A percentile compares a stretch with the other conserved stretches of the same genome.
phyloP scores from a whole-genome alignment of 768 basidiomycete species.

The Leccinum aurantiacum region DNA sequence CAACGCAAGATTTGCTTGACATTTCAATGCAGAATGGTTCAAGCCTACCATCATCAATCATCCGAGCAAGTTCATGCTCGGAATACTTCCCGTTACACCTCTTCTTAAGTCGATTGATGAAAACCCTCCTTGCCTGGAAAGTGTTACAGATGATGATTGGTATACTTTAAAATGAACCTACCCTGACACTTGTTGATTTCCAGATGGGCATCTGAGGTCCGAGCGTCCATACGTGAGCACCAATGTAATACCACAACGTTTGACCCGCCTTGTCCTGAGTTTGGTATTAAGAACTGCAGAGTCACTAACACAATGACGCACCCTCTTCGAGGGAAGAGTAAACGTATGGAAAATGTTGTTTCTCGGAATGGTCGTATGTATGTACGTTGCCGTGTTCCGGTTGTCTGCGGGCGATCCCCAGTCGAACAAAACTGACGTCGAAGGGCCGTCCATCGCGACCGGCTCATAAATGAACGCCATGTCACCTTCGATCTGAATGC shows the following conservation, averaged over 20 bases:
- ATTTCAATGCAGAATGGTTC: slow-evolving; percentile 46
- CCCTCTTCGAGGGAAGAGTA: slow-evolving; percentile 46
- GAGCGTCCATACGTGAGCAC: slow-evolving; percentile 46
- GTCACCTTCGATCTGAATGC: slow-evolving; percentile 38
- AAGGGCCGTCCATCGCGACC: slow-evolving; percentile 48
- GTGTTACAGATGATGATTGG: neutral
- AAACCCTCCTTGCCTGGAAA: slow-evolving; percentile 32
- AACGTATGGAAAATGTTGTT: slow-evolving; percentile 49
- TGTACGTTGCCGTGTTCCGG: slow-evolving; percentile 34
- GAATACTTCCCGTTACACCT: slow-evolving; percentile 35
- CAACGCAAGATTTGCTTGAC: slow-evolving; percentile 20
- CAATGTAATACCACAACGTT: slow-evolving; percentile 49
- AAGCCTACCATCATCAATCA: slow-evolving; percentile 43
- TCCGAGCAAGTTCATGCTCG: slow-evolving; percentile 35
- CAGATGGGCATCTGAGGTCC: slow-evolving; percentile 36
- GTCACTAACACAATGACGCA: slow-evolving; percentile 14
- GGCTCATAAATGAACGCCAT: slow-evolving; percentile 58
- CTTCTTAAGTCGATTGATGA: slow-evolving; percentile 36
- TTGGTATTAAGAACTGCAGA: slow-evolving; percentile 3
- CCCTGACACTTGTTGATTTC: slow-evolving; percentile 39
- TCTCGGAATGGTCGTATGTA: slow-evolving; percentile 24
- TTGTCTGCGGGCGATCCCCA: slow-evolving; percentile 46
- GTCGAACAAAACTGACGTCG: slow-evolving; percentile 48
- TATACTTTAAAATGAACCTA: slow-evolving; percentile 14
- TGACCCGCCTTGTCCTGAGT: slow-evolving; percentile 32